These are phyloP conservation scores for Neofusicoccum laricinum DNA, from an alignment of 2,329 filamentous ascomycete species.

Conservation along the genomic window DNA sequence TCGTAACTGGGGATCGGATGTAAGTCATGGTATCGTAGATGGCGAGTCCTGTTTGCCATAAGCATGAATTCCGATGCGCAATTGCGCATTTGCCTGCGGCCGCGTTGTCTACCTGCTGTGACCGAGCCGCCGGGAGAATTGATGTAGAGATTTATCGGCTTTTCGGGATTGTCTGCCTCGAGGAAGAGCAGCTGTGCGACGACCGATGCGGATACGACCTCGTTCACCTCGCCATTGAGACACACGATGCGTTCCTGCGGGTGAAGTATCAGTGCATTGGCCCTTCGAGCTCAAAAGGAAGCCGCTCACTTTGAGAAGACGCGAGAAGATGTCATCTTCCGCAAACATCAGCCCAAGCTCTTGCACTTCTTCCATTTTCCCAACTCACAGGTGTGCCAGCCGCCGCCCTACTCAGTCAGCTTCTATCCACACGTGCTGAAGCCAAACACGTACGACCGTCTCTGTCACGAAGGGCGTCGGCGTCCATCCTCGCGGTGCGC, in stretches of 20 bases:
- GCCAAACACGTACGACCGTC: conserved; percentile 39
- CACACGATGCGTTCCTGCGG: conserved; percentile 87
- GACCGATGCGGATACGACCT: conserved; percentile 85
- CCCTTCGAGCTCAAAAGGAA: not conserved
- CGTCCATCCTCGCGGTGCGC: conserved; percentile 36
- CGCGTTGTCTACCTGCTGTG: conserved; percentile 59
- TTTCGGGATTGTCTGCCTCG: conserved; percentile 92
- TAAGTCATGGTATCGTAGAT: conserved; percentile 99
- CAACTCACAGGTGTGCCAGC: conserved; percentile 47
- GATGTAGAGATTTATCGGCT: conserved; percentile 96
- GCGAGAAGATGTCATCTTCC: conserved; percentile 45
- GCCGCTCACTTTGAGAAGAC: conserved; percentile 38
- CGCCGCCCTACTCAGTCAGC: conserved; percentile 45
- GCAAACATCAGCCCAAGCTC: not conserved
- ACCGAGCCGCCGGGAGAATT: conserved; percentile 94
- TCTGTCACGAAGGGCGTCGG: conserved; percentile 52
- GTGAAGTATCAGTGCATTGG: not conserved
- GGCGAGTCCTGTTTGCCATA: conserved; percentile 52
- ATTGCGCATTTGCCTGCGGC: not conserved
- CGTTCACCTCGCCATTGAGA: conserved; percentile 87
- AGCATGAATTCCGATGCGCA: conserved; percentile 16
- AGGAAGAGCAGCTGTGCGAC: conserved; percentile 96
- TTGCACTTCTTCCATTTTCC: not conserved
- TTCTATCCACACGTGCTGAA: conserved; percentile 1
- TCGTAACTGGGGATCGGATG: conserved; percentile 87